A percentile compares a stretch with the other conserved stretches of the same genome.
phyloP scores from a whole-genome alignment of 2,329 filamentous ascomycete species.

The Penicillium freii region DNA sequence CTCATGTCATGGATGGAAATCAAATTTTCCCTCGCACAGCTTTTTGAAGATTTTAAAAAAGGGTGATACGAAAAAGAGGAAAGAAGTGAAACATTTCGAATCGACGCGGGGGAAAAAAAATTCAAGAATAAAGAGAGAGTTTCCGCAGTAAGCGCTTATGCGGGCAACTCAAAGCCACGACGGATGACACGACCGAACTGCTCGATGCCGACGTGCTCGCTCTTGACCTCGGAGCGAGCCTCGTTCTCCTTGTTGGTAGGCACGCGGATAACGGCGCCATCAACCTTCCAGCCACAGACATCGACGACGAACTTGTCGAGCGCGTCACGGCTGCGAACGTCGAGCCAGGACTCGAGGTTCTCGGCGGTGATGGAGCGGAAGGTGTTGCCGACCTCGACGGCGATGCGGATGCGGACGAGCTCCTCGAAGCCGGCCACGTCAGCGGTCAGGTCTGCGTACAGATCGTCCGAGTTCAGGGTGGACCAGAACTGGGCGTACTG shows the following conservation, averaged over 20 bases:
- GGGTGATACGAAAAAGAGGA: conserved; percentile 19
- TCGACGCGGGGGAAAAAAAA: conserved; percentile 11
- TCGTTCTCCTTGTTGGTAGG: conserved; percentile 96
- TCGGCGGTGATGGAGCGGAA: conserved; percentile 69
- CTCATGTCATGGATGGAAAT: conserved; percentile 21
- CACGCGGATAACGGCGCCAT: conserved; percentile 64
- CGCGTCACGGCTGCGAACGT: conserved; percentile 62
- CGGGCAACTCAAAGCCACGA: conserved; percentile 81
- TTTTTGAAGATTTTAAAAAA: conserved; percentile 10
- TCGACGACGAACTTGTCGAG: conserved; percentile 77
- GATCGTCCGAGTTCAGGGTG: conserved; percentile 86
- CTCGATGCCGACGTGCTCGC: conserved; percentile 74
- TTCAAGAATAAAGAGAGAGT: conserved; percentile 15
- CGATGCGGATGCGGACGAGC: conserved; percentile 84
- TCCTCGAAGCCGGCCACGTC: conserved; percentile 96
- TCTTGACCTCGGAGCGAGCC: conserved; percentile 90
- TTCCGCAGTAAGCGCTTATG: conserved; percentile 41
- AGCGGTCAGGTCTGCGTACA: conserved; percentile 92
- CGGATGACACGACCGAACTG: conserved; percentile 66
- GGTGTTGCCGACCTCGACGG: conserved; percentile 76
- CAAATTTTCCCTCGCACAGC: conserved; percentile 14
- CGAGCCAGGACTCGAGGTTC: conserved; percentile 73
- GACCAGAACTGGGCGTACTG: conserved; percentile 93
- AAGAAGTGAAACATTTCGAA: conserved; percentile 8
- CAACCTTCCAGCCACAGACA: conserved; percentile 82